Conservation (phyloP, 1,284 basidiomycete genomes). For the Porodaedalea pini region DNA sequence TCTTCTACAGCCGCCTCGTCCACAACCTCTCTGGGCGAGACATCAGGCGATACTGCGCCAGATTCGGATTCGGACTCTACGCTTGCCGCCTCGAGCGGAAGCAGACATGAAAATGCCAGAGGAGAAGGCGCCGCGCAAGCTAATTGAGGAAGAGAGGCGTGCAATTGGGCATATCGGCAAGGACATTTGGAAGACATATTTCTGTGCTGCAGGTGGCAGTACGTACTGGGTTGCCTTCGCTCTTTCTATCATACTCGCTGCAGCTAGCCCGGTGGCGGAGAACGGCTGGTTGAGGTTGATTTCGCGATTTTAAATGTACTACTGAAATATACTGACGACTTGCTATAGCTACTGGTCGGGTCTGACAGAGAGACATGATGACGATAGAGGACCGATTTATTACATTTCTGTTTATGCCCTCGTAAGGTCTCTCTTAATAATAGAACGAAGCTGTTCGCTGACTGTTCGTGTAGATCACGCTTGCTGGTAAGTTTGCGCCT, state of each 20-base stretch:
- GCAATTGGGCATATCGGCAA: slow-evolving; percentile 78
- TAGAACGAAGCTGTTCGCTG: slow-evolving; percentile 18
- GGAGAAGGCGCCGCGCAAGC: slow-evolving; percentile 74
- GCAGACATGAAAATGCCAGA: slow-evolving; percentile 42
- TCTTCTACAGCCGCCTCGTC: slow-evolving; percentile 25
- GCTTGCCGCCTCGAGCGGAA: slow-evolving; percentile 29
- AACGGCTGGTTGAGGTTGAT: slow-evolving; percentile 77
- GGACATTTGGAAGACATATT: slow-evolving; percentile 79
- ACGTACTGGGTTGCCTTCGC: slow-evolving; percentile 74
- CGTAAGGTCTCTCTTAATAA: slow-evolving; percentile 35
- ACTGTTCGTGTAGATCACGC: slow-evolving; percentile 35
- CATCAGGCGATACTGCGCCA: slow-evolving; percentile 27
- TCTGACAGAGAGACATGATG: slow-evolving; percentile 35
- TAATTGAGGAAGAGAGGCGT: slow-evolving; percentile 89
- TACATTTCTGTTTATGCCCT: slow-evolving; percentile 78
- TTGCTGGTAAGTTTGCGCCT: slow-evolving; percentile 31
- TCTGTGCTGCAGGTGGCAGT: slow-evolving; percentile 62
- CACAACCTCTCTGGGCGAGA: slow-evolving; percentile 23
- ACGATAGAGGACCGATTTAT: slow-evolving; percentile 52
- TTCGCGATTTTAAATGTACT: slow-evolving; percentile 10
- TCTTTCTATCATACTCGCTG: slow-evolving; percentile 55
- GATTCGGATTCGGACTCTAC: slow-evolving; percentile 26
- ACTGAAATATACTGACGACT: slow-evolving; percentile 16
- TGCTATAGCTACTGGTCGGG: slow-evolving; percentile 61
- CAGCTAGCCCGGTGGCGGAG: slow-evolving; percentile 73